A percentile compares a stretch with the other conserved stretches of the same genome.
Evolutionary conservation across 192 early-diverging fungal species (phyloP).

Genomic region (Haplosporangium gracile): DNA sequence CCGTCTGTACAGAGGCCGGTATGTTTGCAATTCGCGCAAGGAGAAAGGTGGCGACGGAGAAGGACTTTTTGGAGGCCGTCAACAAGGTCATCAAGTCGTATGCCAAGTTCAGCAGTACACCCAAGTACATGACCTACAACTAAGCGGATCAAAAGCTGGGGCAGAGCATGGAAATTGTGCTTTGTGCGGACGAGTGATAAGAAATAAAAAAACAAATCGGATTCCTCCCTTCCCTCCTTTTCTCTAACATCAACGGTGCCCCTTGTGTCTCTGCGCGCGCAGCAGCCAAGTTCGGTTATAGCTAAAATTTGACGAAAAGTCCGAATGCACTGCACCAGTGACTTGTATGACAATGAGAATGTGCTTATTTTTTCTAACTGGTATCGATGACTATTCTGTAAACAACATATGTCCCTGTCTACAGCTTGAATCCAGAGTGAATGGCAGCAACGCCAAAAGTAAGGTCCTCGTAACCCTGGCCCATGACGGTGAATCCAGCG

Average conservation of each 20-base stretch:
- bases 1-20: constrained; percentile 99
- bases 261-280: neutral
- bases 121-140: constrained; percentile 90
- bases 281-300: too few relatives aligned
- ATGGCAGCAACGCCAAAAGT: constrained; percentile 98
- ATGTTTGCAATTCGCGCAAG: constrained; percentile 99
- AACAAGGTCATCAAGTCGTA: constrained; percentile 99
- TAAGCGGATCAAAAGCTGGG: constrained; percentile 34
- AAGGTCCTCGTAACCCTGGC: constrained; percentile 92
- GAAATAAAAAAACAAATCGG: neutral
- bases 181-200: neutral
- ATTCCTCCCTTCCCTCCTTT: neutral
- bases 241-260: neutral
- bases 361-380: neutral
- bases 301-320: too few relatives aligned
- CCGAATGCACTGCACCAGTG: too few relatives aligned
- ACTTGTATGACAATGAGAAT: neutral
- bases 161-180: neutral
- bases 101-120: constrained; percentile 98
- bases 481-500: constrained; percentile 91
- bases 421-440: constrained; percentile 95
- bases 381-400: neutral
- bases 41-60: constrained; percentile 99
- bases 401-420: neutral
- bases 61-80: constrained; percentile 99